Evolutionary conservation across 495 filamentous ascomycete species (phyloP).

Genomic region (Xylaria intraflava): DNA sequence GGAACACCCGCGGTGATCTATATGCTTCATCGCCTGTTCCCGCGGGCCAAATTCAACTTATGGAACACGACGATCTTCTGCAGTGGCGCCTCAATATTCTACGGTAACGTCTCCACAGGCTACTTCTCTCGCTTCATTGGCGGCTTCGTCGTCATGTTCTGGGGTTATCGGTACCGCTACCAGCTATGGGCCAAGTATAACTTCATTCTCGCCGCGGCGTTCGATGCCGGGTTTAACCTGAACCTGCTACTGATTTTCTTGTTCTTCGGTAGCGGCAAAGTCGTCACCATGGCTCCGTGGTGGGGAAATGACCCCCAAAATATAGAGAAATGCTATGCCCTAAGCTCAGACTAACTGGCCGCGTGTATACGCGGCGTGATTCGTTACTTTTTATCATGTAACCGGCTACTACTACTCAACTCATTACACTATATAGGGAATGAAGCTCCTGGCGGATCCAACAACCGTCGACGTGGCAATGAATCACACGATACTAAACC

Average conservation of each 20-base stretch:
- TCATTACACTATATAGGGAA: too few species aligned
- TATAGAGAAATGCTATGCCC: conserved; percentile 33
- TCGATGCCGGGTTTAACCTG: conserved; percentile 53
- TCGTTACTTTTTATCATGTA: too few species aligned
- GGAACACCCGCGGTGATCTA: conserved; percentile 42
- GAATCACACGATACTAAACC: too few species aligned
- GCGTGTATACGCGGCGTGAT: not conserved
- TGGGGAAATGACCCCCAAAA: conserved; percentile 45
- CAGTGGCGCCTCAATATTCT: conserved; percentile 36
- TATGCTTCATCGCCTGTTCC: conserved; percentile 42
- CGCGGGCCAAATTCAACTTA: conserved; percentile 44
- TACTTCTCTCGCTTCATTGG: conserved; percentile 51
- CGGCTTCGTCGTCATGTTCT: conserved; percentile 51
- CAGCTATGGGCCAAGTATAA: conserved; percentile 53
- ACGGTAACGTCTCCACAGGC: conserved; percentile 47
- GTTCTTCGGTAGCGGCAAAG: conserved; percentile 47
- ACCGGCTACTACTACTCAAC: too few species aligned
- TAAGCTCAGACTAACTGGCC: conserved; percentile 5
- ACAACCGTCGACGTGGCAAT: too few species aligned
- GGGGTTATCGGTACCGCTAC: conserved; percentile 45
- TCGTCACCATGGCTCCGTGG: conserved; percentile 50
- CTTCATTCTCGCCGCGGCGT: conserved; percentile 49
- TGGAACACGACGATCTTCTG: conserved; percentile 55
- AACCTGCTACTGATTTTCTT: conserved; percentile 52
- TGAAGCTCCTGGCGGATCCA: too few species aligned